Evolutionary conservation across 371 early-diverging fungal genomes (phyloP).

Genomic region (Apophysomyces elegans): DNA sequence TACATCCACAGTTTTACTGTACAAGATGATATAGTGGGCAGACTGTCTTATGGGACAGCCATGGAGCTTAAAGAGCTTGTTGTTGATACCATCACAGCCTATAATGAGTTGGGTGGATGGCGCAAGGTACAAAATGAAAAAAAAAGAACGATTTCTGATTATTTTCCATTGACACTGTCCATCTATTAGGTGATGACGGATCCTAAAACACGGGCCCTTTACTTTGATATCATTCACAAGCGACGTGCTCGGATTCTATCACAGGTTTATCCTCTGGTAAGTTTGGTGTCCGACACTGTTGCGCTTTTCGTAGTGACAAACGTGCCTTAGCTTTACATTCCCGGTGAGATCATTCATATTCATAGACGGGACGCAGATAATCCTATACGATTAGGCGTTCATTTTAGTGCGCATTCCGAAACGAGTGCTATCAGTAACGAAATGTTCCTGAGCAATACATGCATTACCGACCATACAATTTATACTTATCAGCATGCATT

Average conservation of each 20-base stretch:
- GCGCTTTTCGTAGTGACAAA: neutral
- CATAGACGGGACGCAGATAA: slow-evolving; percentile 23
- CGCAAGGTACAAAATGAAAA: slow-evolving; percentile 20
- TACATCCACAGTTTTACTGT: slow-evolving; percentile 72
- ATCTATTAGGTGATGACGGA: slow-evolving; percentile 23
- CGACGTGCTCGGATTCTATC: slow-evolving; percentile 32
- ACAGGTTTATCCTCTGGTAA: slow-evolving; percentile 43
- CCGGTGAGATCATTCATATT: slow-evolving; percentile 46
- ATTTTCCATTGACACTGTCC: neutral
- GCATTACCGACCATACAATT: slow-evolving; percentile 50
- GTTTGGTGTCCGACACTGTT: neutral
- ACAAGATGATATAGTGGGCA: slow-evolving; percentile 76
- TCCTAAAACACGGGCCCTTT: slow-evolving; percentile 26
- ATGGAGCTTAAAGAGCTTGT: slow-evolving; percentile 51
- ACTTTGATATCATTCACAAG: slow-evolving; percentile 35
- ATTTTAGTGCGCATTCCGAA: slow-evolving; percentile 25
- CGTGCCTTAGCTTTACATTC: slow-evolving; percentile 39
- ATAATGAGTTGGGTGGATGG: slow-evolving; percentile 36
- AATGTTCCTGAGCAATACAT: slow-evolving; percentile 43
- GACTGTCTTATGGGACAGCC: slow-evolving; percentile 77
- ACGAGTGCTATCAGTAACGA: slow-evolving; percentile 33
- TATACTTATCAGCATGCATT: slow-evolving; percentile 36
- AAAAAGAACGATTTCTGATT: neutral
- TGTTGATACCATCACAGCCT: slow-evolving; percentile 44
- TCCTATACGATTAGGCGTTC: slow-evolving; percentile 17